Base-by-base conservation (phyloP, 129 eudicot species). In the Lactuca sativa region DNA sequence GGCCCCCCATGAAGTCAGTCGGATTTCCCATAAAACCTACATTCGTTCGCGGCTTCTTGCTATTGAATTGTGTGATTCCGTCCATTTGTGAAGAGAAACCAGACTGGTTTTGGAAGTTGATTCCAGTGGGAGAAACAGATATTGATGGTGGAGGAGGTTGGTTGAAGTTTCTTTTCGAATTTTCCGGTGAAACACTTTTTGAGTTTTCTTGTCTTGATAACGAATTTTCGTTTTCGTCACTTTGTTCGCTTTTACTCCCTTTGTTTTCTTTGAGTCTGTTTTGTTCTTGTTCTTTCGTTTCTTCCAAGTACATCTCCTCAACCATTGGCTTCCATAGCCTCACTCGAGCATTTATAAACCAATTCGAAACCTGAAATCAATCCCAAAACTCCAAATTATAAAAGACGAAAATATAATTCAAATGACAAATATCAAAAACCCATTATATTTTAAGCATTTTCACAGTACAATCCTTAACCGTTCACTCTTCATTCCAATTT, bases 291-390 rank as follows among this genome's bases (percentile, higher is more conserved):
- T 84, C 97, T 74, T 88, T 92, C 41, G 81, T 66, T 67, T 92
- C 97, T 73, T 91, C 97, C 70, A 52, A 67, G 84, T 91, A 91
- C 96, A 91, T 91, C 38, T 91, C 97, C 62, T 92, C 97, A 9
- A 92, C 93, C 97, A 92, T 92, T 13, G 97, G 97, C 73, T 92
- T 92, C 97, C 97, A 92, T 11, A 92, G 91, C 16, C 97, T 80
- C 57, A 92, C 97, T 60, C 97, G 86, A 9, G 97, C 97, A 11
- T 91, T 91, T 60, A 91, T 91, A 76, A 91, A 91, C 97, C 97
- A 91, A 74, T 91, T 91, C 0, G 97, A 91, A 5, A 91, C 97
- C 97, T 91, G 16, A 7, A 37, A 62, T 64, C 31, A 18, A 18
- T 47, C 4, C 48, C 25, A 51, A 6, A 3, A 11, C 51, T 16